Base-by-base conservation (phyloP, 1,284 basidiomycete species). In the Takashimella tepidaria region DNA sequence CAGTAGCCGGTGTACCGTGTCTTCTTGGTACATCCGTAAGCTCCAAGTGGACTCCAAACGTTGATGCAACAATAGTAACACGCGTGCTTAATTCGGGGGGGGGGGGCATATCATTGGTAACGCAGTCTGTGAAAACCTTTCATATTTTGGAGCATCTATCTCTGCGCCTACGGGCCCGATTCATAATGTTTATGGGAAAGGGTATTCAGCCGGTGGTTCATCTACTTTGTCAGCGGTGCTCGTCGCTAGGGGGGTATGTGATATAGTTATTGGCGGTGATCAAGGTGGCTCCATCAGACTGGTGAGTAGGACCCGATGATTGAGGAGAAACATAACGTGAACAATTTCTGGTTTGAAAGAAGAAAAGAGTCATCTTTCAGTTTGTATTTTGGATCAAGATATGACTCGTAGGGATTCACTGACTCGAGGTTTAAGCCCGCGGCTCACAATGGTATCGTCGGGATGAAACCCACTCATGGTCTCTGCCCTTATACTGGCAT, bases 401-500 rank as follows among this genome's bases (percentile, higher is more conserved):
- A n/a, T n/a, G n/a, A n/a, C n/a, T n/a, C n/a, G n/a, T n/a, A n/a
- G n/a, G n/a, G n/a, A n/a, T n/a, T n/a, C n/a, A n/a, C n/a, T n/a
- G n/a, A n/a, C n/a, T n/a, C n/a, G n/a, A 8, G 31, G 16, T 37
- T 16, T 8, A 8, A 37, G 31, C 79, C 80, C 3, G 74, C 78
- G 1, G 66, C 74, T 2, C 75, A 76, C 47, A 78, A 76, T 54
- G 80, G 80, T 10, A 72, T 80, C 23, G 79, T 81, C 16, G 80
- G 80, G 0, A 59, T 81, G 26, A 81, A 81, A 59, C 78, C 80
- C 1, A 79, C 79, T 1, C 78, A 76, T 45, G 79, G 80, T 1
- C 73, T 81, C 4, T 77, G 80, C 3, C 79, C 80, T 0, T 81
- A 80, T 62, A 80, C 80, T 2, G 80, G 79, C 11, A 69, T 77